A percentile compares a stretch with the other conserved stretches of the same genome.
Conservation (phyloP, 768 basidiomycete genomes). For the Leccinum pellstonianum region DNA sequence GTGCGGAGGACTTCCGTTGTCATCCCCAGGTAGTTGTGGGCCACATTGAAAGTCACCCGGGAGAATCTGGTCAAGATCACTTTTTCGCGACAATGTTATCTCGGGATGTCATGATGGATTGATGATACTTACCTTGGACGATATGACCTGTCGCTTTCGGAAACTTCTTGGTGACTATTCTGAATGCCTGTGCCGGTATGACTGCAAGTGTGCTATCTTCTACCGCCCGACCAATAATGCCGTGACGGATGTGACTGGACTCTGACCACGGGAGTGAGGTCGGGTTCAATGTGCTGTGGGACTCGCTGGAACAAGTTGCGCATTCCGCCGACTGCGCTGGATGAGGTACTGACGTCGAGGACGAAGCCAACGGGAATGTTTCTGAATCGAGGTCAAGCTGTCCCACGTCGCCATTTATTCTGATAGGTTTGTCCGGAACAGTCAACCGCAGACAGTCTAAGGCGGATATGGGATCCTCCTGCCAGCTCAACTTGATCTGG, state of each 20-base stretch:
- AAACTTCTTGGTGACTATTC: slow-evolving; percentile 90
- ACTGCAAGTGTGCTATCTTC: slow-evolving; percentile 97
- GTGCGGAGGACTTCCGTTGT: slow-evolving; percentile 95
- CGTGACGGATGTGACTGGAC: slow-evolving; percentile 49
- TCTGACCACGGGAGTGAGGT: slow-evolving; percentile 27
- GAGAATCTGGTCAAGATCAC: slow-evolving; percentile 96
- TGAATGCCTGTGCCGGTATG: slow-evolving; percentile 96
- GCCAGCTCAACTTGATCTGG: slow-evolving; percentile 89
- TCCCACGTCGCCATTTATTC: slow-evolving; percentile 64
- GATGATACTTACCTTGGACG: slow-evolving; percentile 66
- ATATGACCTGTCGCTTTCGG: slow-evolving; percentile 97
- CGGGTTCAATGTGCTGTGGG: slow-evolving; percentile 15
- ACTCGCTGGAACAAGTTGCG: slow-evolving; percentile 2
- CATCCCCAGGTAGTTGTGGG: slow-evolving; percentile 93
- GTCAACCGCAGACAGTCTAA: slow-evolving; percentile 24
- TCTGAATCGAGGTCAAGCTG: slow-evolving; percentile 46
- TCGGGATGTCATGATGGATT: slow-evolving; percentile 6
- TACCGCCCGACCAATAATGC: slow-evolving; percentile 87
- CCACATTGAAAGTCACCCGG: slow-evolving; percentile 95
- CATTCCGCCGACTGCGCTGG: slow-evolving; percentile 27
- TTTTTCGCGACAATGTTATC: slow-evolving; percentile 27
- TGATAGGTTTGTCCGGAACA: slow-evolving; percentile 28
- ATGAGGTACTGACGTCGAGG: slow-evolving; percentile 69
- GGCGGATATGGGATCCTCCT: slow-evolving; percentile 49
- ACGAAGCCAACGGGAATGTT: slow-evolving; percentile 45